Base-by-base conservation (phyloP, 305 asterid species). In the Fraxinus sp. region DNA sequence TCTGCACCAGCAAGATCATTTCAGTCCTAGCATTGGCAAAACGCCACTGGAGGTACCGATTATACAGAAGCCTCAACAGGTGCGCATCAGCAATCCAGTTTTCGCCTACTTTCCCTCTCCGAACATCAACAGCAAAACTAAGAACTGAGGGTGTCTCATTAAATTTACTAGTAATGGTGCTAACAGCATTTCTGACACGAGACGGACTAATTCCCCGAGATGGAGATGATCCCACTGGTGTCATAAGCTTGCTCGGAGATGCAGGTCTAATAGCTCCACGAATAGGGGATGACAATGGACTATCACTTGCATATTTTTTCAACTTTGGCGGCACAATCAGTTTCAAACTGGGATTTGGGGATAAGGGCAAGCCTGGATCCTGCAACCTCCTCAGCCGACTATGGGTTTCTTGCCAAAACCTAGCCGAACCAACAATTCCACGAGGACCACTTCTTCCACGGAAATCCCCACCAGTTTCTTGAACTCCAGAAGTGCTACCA, bases 331-430 rank as follows among this genome's bases (percentile, higher is more conserved):
- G 91, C 71, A 77, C 87, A 68, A 81, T 81, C 57, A 89, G 32
- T 82, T 87, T 92, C 4, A 92, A 79, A 52, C 85, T 77, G 14
- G 96, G 97, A 83, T 98, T 93, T 10, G 91, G 75, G 0, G 93
- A 84, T 74, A 93, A 81, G 75, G 94, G 93, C 28, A 97, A 93
- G 37, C 97, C 96, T 0, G 98, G 98, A 90, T 96, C 99, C 83
- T 94, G 98, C 81, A 96, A 87, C 88, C 97, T 91, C 91, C 99
- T 88, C 77, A 95, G 78, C 84, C 98, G 88, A 83, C 90, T 89
- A 85, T 95, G 95, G 0, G 98, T 96, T 87, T 96, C 98, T 85
- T 96, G 99, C 99, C 99, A 95, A 86, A 96, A 96, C 86, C 91
- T 89, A 84, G 99, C 93, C 6, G 99, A 92, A 43, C 81, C 92